These are phyloP conservation scores for Prunus armeniaca DNA, from an alignment of 306 rosid genomes.

Conservation along the genomic window DNA sequence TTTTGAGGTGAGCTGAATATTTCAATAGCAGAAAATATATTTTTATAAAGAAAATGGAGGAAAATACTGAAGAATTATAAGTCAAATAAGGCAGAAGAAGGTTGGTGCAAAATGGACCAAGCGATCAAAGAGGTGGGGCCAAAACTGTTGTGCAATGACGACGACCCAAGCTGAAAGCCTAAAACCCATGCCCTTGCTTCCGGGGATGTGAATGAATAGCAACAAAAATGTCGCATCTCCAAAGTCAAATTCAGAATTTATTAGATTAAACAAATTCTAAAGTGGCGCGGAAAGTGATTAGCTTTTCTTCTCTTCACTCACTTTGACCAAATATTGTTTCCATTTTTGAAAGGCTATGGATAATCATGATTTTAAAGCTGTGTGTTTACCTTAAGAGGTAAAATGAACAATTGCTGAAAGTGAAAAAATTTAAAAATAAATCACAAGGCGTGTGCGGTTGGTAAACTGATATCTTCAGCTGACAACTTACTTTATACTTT, in stretches of 20 bases:
- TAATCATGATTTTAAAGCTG: too few relatives aligned
- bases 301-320: too few relatives aligned
- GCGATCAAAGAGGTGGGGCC: background rate
- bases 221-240: background rate
- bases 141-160: background rate
- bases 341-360: too few relatives aligned
- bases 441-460: too few relatives aligned
- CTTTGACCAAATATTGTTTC: too few relatives aligned
- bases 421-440: background rate
- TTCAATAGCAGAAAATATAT: background rate
- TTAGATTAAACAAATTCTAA: background rate
- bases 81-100: background rate
- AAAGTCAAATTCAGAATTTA: background rate
- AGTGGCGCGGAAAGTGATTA: too few relatives aligned
- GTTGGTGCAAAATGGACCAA: background rate
- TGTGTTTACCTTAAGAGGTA: background rate
- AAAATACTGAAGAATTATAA: background rate
- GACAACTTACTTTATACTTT: accelerated
- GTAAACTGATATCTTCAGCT: accelerated
- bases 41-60: background rate
- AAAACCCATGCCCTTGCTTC: background rate
- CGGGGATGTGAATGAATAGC: background rate
- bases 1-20: background rate
- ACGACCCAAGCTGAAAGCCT: background rate
- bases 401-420: background rate